Base-by-base conservation (phyloP, 495 filamentous ascomycete species). In the Aspergillus bridgeri region DNA sequence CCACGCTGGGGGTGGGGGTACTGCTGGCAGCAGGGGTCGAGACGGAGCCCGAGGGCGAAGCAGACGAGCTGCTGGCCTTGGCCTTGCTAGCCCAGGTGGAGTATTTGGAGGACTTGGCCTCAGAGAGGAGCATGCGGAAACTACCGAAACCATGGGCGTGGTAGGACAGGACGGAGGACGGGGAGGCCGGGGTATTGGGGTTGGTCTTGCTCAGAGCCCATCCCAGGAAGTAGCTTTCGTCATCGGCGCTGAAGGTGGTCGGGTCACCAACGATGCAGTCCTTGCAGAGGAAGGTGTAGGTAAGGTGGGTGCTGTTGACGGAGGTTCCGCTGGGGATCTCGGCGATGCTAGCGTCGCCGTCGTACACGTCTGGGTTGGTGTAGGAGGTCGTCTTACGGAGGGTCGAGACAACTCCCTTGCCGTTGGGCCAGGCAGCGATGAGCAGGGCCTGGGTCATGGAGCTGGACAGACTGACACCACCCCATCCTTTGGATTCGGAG, bases 401-500 rank as follows among this genome's bases (percentile, higher is more conserved):
- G 24, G 69, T 69, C 9, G 58, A 38, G 11, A 72, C 53, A 21
- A 74, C 66, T 19, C 63, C 57, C n/a, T 69, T 61, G 33, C 61
- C 67, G 55, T 72, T 73, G 13, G 49, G 61, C 74, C 73, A 79
- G 5, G 69, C 65, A 38, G 69, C 69, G 6, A 74, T 53, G 46
- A 78, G 59, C 1, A 77, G 73, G 27, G 63, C 71, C 19, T 58
- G 50, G 22, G 66, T 65, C 76, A 79, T 79, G 21, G 58, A 63
- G 15, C 66, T 63, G 20, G 66, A 44, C 48, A 67, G 43, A 66
- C 59, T 52, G 60, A 70, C 27, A 56, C 70, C 57, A 65, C 69
- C 68, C 67, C 67, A 73, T 52, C 68, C 70, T 33, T 62, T 42
- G 19, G 56, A 51, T 19, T 54, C 44, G 23, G 54, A 55, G 33